Percentiles rank a stretch among this genome's conserved stretches.
Conservation (phyloP, 2,329 filamentous ascomycete genomes). For the Talaromyces sp. region DNA sequence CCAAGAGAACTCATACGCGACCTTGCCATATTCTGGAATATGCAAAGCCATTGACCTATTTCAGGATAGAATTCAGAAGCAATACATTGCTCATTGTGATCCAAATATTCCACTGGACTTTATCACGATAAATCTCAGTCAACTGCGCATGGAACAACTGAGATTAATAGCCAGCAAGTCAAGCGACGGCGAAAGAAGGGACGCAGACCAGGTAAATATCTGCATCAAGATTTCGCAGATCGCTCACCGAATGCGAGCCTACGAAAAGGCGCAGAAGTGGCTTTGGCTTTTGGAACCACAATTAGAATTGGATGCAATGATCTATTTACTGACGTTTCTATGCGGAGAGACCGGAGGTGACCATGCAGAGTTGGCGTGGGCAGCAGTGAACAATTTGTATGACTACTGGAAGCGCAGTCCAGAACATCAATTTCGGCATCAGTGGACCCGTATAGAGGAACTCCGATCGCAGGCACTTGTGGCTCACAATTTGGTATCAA, state of each 20-base stretch:
- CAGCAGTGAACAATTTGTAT: not conserved
- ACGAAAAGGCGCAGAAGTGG: not conserved
- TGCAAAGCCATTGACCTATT: slow-evolving; percentile 6
- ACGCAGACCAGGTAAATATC: not conserved
- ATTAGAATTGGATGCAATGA: not conserved
- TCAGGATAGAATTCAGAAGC: not conserved
- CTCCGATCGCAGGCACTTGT: not conserved
- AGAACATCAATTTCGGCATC: not conserved
- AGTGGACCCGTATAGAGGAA: not conserved
- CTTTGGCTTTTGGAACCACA: not conserved
- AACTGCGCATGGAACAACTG: not conserved
- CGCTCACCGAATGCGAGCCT: not conserved
- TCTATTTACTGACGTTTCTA: not conserved
- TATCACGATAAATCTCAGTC: not conserved
- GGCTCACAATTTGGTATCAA: not conserved
- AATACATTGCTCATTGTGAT: slow-evolving; percentile 2
- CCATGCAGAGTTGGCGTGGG: not conserved
- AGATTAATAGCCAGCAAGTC: not conserved
- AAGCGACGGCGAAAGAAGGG: not conserved
- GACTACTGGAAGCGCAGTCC: not conserved
- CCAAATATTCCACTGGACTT: slow-evolving; percentile 5
- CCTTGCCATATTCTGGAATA: not conserved
- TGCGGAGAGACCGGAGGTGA: not conserved
- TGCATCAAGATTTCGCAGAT: not conserved
- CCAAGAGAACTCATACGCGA: not conserved